Evolutionary conservation across 495 filamentous ascomycete species (phyloP).

Genomic region (Jackrogersella minutella): DNA sequence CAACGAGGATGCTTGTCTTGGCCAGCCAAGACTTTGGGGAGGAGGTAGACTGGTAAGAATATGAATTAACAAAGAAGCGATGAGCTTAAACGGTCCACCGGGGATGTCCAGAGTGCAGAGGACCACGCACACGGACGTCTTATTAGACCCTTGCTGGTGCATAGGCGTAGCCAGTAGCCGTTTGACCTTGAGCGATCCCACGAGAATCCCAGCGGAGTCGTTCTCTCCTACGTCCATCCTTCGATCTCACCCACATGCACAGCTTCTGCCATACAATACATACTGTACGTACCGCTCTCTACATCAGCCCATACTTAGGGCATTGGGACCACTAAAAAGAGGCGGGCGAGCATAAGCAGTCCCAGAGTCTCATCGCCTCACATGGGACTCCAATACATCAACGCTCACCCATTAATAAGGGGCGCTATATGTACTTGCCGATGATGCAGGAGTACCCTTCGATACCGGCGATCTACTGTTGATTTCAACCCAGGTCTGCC

Average conservation of each 20-base stretch:
- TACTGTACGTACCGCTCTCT: slow-evolving; percentile 30
- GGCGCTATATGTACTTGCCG: slow-evolving; percentile 53
- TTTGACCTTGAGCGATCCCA: slow-evolving; percentile 45
- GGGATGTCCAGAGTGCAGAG: slow-evolving; percentile 42
- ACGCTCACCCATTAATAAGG: slow-evolving; percentile 55
- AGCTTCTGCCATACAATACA: slow-evolving; percentile 26
- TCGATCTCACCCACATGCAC: slow-evolving; percentile 44
- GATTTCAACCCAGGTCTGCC: slow-evolving; percentile 57
- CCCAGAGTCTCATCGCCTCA: slow-evolving; percentile 52
- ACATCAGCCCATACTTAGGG: slow-evolving; percentile 42
- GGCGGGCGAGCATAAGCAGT: slow-evolving; percentile 40
- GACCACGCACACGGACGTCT: slow-evolving; percentile 42
- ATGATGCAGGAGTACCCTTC: slow-evolving; percentile 54
- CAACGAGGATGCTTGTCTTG: slow-evolving; percentile 25
- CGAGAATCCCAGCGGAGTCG: slow-evolving; percentile 44
- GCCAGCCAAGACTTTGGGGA: slow-evolving; percentile 37
- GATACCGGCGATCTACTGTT: slow-evolving; percentile 55
- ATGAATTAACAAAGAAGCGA: no score
- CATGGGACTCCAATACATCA: slow-evolving; percentile 48
- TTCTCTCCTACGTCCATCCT: slow-evolving; percentile 41
- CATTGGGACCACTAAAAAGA: slow-evolving; percentile 43
- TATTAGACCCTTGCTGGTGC: slow-evolving; percentile 40
- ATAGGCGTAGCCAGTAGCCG: slow-evolving; percentile 42
- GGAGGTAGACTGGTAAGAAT: slow-evolving; percentile 26
- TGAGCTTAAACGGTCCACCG: slow-evolving; percentile 45